phyloP scores from a whole-genome alignment of 2,329 filamentous ascomycete species.

The Hypomyces perniciosus region DNA sequence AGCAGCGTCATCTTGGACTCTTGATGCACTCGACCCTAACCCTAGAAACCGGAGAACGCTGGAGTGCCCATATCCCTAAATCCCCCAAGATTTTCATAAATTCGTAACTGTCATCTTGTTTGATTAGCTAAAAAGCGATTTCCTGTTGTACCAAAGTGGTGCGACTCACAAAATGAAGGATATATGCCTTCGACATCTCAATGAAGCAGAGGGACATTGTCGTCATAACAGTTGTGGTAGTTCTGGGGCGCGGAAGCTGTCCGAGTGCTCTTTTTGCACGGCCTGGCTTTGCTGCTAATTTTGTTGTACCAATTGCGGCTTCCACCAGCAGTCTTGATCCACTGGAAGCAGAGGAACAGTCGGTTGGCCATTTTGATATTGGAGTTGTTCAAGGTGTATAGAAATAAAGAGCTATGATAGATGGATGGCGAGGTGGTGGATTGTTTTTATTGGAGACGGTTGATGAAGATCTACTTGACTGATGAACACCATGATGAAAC shows the following conservation, averaged over 20 bases:
- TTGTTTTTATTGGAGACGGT: not conserved
- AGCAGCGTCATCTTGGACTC: too few relatives aligned
- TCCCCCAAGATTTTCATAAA: not conserved
- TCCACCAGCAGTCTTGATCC: slow-evolving; percentile 10
- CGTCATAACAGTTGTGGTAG: not conserved
- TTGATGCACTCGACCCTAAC: not conserved
- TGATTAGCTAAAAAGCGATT: too few relatives aligned
- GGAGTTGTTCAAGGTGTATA: not conserved
- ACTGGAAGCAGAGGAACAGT: slow-evolving; percentile 8
- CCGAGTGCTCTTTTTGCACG: slow-evolving; percentile 6
- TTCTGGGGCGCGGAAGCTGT: not conserved
- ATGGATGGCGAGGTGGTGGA: not conserved
- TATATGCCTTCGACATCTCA: not conserved
- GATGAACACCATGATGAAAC: not conserved
- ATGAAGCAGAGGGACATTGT: slow-evolving; percentile 10
- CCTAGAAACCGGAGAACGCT: not conserved
- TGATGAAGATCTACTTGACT: not conserved
- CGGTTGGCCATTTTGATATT: slow-evolving; percentile 6
- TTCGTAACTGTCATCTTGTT: too few relatives aligned
- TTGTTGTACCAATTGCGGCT: slow-evolving; percentile 3
- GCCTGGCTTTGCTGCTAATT: slow-evolving; percentile 1
- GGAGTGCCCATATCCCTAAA: not conserved
- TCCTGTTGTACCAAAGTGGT: too few relatives aligned
- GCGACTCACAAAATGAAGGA: not conserved
- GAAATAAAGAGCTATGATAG: not conserved